Percentiles rank a stretch among this genome's conserved stretches.
Conservation (phyloP, 2,329 filamentous ascomycete genomes). For the Aspergillus sp. region DNA sequence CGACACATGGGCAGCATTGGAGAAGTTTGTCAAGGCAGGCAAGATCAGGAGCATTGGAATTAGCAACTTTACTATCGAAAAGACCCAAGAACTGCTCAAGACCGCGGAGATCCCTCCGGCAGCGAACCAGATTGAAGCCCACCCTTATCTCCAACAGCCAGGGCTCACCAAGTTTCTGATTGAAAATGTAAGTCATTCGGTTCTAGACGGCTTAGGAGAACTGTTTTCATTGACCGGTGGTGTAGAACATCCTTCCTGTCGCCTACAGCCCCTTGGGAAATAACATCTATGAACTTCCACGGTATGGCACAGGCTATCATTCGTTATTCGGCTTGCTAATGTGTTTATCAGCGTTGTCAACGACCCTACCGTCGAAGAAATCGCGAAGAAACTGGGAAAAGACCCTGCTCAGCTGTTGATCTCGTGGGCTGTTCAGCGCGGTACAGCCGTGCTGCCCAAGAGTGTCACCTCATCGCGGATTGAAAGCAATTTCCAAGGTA, state of each 20-base stretch:
- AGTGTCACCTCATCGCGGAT: slow-evolving; percentile 51
- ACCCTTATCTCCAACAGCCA: slow-evolving; percentile 60
- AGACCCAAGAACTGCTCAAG: slow-evolving; percentile 22
- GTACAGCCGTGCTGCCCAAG: slow-evolving; percentile 52
- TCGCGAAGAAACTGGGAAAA: slow-evolving; percentile 57
- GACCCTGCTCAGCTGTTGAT: slow-evolving; percentile 54
- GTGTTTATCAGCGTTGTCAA: slow-evolving; percentile 48
- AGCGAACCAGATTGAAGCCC: slow-evolving; percentile 63
- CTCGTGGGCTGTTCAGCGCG: slow-evolving; percentile 52
- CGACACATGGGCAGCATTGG: slow-evolving; percentile 33
- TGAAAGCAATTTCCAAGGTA: slow-evolving; percentile 44
- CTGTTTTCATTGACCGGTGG: too few relatives aligned
- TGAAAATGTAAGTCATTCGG: slow-evolving; percentile 38
- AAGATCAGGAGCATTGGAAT: slow-evolving; percentile 33
- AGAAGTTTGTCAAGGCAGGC: slow-evolving; percentile 27
- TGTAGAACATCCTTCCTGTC: slow-evolving; percentile 45
- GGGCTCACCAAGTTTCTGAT: slow-evolving; percentile 50
- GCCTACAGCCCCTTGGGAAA: slow-evolving; percentile 60
- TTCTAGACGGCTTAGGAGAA: too few relatives aligned
- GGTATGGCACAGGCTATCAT: slow-evolving; percentile 13
- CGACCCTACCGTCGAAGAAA: slow-evolving; percentile 56
- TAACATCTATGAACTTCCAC: slow-evolving; percentile 28
- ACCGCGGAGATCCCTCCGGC: slow-evolving; percentile 52
- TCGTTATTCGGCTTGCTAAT: neutral
- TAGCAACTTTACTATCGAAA: slow-evolving; percentile 37